Evolutionary conservation across 176 grass and related monocot species (phyloP).

Genomic region (Aegilops sharonensis): DNA sequence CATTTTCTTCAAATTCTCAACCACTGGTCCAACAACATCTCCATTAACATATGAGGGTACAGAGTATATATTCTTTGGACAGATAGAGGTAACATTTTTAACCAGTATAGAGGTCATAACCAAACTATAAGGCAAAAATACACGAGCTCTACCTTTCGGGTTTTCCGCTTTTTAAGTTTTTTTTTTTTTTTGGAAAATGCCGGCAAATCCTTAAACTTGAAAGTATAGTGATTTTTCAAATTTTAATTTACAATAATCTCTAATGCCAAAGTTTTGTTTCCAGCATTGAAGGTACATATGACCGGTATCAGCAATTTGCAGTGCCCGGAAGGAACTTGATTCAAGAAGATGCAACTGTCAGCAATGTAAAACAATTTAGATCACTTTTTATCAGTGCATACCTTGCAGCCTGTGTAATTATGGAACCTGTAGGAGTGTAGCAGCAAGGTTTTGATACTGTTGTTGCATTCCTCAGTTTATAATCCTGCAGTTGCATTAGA

Average conservation of each 20-base stretch:
- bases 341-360: slow-evolving; percentile 12
- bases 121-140: neutral
- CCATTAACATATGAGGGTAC: neutral
- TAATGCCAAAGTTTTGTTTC: slow-evolving; percentile 9
- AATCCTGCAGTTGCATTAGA: neutral
- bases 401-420: neutral
- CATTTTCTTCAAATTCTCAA: neutral
- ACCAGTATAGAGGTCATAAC: neutral
- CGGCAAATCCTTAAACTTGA: neutral
- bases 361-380: slow-evolving; percentile 29
- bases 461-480: neutral
- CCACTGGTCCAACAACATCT: neutral
- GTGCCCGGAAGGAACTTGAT: slow-evolving; percentile 19
- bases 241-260: neutral
- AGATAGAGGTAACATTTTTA: neutral
- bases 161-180: neutral
- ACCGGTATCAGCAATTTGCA: slow-evolving; percentile 39
- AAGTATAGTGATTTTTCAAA: neutral
- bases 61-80: neutral
- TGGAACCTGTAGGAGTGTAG: neutral
- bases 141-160: neutral
- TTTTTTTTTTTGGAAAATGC: neutral
- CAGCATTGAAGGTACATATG: slow-evolving; percentile 58
- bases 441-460: neutral
- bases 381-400: slow-evolving; percentile 10